Conservation (phyloP, 139 green algal species). For the Micractinium sp. region DNA sequence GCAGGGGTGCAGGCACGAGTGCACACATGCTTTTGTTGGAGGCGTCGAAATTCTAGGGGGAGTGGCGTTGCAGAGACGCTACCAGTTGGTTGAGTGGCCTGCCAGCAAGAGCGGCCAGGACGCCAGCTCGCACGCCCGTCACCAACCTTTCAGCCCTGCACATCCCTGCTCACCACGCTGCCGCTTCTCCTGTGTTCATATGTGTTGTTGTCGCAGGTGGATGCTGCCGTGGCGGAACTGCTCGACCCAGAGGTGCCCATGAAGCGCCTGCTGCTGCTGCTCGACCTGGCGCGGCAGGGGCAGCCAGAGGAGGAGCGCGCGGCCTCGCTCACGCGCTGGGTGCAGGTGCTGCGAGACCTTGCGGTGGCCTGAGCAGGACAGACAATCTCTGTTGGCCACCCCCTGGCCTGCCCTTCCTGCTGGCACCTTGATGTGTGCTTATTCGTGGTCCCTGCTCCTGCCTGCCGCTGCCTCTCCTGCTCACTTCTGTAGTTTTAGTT, state of each 20-base stretch:
- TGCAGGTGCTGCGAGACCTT: constrained; percentile 45
- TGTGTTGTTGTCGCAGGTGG: constrained; percentile 36
- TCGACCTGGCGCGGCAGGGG: constrained; percentile 92
- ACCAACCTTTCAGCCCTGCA: too few species aligned
- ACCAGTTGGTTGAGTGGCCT: too few species aligned
- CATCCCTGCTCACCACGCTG: too few species aligned
- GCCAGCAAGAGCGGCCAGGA: too few species aligned
- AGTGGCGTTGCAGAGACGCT: neutral
- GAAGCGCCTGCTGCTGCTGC: constrained; percentile 95
- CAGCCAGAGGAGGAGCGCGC: constrained; percentile 32
- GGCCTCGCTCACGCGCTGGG: constrained; percentile 33
- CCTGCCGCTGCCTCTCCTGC: too few species aligned
- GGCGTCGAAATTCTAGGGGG: neutral
- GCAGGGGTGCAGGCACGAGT: neutral
- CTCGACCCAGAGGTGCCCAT: constrained; percentile 79
- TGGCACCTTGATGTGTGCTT: too few species aligned
- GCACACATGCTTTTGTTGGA: neutral
- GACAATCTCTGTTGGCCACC: too few species aligned
- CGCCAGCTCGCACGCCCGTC: too few species aligned
- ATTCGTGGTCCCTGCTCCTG: too few species aligned
- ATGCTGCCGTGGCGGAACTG: constrained; percentile 47
- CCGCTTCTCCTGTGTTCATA: too few species aligned
- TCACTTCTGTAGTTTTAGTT: too few species aligned
- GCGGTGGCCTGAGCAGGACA: neutral
- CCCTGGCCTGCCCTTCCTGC: too few species aligned